These are phyloP conservation scores for Syzygium grande DNA, from an alignment of 345 rosid species.

Conservation along the genomic window DNA sequence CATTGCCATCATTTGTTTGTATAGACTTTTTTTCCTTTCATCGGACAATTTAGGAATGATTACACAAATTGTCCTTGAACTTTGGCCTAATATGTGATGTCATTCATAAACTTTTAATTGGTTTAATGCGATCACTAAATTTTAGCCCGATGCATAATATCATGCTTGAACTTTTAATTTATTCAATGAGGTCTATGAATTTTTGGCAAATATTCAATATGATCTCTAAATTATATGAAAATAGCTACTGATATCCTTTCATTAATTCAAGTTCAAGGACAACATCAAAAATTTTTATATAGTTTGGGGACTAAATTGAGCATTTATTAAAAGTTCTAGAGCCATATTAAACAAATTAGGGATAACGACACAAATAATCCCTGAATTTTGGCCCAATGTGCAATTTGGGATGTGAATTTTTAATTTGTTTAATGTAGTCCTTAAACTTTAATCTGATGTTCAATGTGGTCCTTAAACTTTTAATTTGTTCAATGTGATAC, in stretches of 20 bases:
- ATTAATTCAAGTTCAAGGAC: neutral
- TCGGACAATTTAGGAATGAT: neutral
- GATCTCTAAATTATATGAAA: neutral
- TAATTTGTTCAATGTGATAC: too few species aligned
- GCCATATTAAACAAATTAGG: neutral
- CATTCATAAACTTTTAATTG: too few species aligned
- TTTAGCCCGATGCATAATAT: too few species aligned
- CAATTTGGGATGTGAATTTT: too few species aligned
- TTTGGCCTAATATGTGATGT: neutral
- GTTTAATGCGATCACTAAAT: neutral
- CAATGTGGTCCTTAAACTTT: too few species aligned
- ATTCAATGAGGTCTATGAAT: too few species aligned
- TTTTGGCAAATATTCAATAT: too few species aligned
- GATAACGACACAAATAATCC: neutral
- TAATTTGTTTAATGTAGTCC: too few species aligned
- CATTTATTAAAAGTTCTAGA: rapidly evolving
- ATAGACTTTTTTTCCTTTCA: too few species aligned
- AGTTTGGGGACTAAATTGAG: neutral
- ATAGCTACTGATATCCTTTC: neutral
- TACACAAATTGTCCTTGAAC: neutral
- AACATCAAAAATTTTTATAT: neutral
- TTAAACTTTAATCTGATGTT: too few species aligned
- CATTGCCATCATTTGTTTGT: neutral
- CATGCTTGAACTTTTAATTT: too few species aligned
- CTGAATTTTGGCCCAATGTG: too few species aligned